These are phyloP conservation scores for Aspergillus saccharolyticus DNA, from an alignment of 495 filamentous ascomycete genomes.

Conservation along the genomic window DNA sequence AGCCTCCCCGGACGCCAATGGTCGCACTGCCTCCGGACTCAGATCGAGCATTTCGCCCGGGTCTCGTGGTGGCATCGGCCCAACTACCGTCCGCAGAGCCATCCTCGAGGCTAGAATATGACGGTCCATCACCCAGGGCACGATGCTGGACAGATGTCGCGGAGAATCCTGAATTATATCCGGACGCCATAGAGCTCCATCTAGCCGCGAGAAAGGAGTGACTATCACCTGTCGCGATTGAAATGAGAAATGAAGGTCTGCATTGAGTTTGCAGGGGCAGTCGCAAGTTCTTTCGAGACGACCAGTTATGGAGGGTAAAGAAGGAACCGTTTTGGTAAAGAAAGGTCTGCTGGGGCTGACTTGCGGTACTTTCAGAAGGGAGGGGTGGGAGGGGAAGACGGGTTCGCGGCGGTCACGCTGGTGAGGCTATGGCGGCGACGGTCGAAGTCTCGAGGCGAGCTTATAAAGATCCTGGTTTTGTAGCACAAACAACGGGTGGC, in stretches of 20 bases:
- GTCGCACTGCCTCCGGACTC: conserved; percentile 57
- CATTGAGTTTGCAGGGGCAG: conserved; percentile 29
- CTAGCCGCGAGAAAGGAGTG: conserved; percentile 33
- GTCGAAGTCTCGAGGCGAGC: background rate
- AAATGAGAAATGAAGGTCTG: conserved; percentile 23
- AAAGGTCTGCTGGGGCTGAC: conserved; percentile 8
- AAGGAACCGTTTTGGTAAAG: conserved; percentile 3
- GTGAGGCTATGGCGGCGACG: conserved; percentile 3
- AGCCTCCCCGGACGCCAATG: conserved; percentile 55
- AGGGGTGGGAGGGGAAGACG: conserved; percentile 2
- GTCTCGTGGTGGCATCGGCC: conserved; percentile 39
- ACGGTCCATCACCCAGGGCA: conserved; percentile 51
- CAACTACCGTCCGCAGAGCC: conserved; percentile 43
- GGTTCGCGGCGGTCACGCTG: conserved; percentile 9
- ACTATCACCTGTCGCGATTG: conserved; percentile 38
- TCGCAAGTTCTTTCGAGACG: conserved; percentile 1
- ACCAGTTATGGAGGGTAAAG: background rate
- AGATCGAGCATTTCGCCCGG: conserved; percentile 44
- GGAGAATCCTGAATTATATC: conserved; percentile 49
- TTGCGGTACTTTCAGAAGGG: conserved; percentile 11
- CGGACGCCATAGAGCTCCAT: conserved; percentile 50
- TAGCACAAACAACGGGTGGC: conserved; percentile 4
- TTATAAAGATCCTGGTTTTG: conserved; percentile 6
- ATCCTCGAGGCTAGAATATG: conserved; percentile 52
- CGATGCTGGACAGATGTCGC: conserved; percentile 68